Base-by-base conservation (phyloP, 176 grass and related monocot species). In the Triticum urartu region DNA sequence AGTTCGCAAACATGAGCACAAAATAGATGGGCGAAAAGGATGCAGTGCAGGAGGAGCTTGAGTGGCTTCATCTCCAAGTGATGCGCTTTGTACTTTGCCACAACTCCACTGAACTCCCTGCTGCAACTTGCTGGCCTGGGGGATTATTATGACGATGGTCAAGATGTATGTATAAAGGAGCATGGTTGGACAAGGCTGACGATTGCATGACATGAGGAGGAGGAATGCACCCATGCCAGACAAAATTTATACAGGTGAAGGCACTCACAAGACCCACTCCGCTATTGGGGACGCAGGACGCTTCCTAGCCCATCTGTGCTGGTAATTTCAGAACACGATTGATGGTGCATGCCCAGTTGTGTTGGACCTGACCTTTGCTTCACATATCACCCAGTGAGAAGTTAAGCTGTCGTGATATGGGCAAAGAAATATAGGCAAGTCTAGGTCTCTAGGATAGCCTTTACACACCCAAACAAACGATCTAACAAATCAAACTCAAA, bases 31-130 rank as follows among this genome's bases (percentile, higher is more conserved):
- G 22, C 62, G 60, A 77, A 68, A 78, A 81, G 33, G 69, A 66
- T 79, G 34, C 28, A 2, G 25, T 17, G 34, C 54, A 30, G 25
- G 47, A 82, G 82, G 81, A 59, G 64, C 74, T 78, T 80, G 78
- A 85, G 85, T 92, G 90, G 90, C 88, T 94, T 97, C 92, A 84
- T 91, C 77, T 85, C 81, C 86, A 94, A 92, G 94, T 94, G 92
- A 91, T 78, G 68, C 80, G 71, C 74, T 87, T 79, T 80, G 90
- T 94, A 89, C 90, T 92, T 92, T 87, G 80, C 87, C 90, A 92
- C 85, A 81, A 48, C 54, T 85, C 74, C 88, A 93, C 84, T 91
- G 76, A 87, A 88, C 79, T 87, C 82, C 83, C 84, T 88, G 84
- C 78, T 86, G 85, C 79, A 77, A 84, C 80, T 63, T 91, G 64